Conservation (phyloP, 2,329 filamentous ascomycete species). For the Exophiala oligosperma region DNA sequence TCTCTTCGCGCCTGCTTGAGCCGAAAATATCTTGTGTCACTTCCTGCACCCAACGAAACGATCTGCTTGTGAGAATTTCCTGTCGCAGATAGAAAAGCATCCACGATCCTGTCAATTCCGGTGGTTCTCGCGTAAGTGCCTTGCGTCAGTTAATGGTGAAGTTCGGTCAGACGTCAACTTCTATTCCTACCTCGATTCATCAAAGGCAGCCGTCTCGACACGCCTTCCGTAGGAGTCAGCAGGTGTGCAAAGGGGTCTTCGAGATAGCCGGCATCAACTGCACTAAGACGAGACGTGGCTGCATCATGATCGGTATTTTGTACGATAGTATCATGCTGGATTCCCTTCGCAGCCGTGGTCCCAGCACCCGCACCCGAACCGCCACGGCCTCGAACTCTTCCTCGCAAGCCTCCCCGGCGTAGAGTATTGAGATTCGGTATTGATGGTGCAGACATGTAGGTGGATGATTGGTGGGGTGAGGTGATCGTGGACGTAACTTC, state of each 20-base stretch:
- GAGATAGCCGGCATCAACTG: conserved; percentile 81
- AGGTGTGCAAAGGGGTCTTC: conserved; percentile 71
- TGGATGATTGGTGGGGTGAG: background rate
- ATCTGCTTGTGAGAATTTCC: conserved; percentile 61
- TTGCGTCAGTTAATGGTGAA: conserved; percentile 37
- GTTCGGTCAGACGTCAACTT: background rate
- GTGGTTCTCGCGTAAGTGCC: conserved; percentile 90
- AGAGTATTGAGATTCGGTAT: conserved; percentile 78
- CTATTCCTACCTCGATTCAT: conserved; percentile 80
- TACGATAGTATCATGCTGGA: conserved; percentile 64
- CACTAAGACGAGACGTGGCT: conserved; percentile 82
- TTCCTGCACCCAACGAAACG: conserved; percentile 88
- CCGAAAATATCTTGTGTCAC: conserved; percentile 85
- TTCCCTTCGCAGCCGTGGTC: conserved; percentile 7
- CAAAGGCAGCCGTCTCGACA: conserved; percentile 73
- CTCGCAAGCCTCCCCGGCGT: conserved; percentile 50
- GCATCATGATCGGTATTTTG: conserved; percentile 92
- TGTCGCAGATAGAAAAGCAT: conserved; percentile 57
- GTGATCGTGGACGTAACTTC: too few species aligned
- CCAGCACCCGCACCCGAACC: conserved; percentile 36
- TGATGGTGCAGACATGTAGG: conserved; percentile 65
- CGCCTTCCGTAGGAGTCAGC: conserved; percentile 39
- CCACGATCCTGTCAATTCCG: conserved; percentile 76
- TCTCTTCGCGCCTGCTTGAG: conserved; percentile 46
- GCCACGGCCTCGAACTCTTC: conserved; percentile 50